Conservation (phyloP, 208 protist species). For the Crithidia expoeki region DNA sequence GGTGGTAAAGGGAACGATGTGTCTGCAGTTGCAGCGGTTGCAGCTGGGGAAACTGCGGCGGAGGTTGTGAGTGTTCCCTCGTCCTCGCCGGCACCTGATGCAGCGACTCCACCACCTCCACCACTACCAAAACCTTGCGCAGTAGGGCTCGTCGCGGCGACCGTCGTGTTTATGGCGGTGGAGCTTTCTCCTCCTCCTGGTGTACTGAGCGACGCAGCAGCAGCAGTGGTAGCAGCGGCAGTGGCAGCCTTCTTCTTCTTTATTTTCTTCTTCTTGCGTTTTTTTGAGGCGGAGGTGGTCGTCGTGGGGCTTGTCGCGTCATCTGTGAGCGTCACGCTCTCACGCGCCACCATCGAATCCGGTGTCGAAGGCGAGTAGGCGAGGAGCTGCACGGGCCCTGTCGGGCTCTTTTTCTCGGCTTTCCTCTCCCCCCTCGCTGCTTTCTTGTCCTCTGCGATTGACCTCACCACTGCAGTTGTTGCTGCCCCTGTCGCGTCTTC, state of each 20-base stretch:
- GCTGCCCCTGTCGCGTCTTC: not conserved
- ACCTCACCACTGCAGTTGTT: too few relatives aligned
- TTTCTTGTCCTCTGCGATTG: not conserved
- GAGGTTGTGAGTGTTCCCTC: too few relatives aligned
- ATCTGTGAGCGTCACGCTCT: conserved; percentile 9
- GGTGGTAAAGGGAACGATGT: not conserved
- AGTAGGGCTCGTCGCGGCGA: not conserved
- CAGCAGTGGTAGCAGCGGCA: conserved; percentile 4
- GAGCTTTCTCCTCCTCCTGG: not conserved
- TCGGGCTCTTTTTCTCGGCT: not conserved
- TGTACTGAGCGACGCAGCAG: not conserved
- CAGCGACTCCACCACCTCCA: too few relatives aligned
- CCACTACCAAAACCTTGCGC: too few relatives aligned
- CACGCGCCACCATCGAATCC: not conserved
- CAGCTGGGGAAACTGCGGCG: too few relatives aligned
- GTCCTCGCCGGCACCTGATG: too few relatives aligned
- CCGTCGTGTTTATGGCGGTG: not conserved
- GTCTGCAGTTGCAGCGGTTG: not conserved
- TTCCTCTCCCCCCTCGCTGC: not conserved
- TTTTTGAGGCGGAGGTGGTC: conserved; percentile 18
- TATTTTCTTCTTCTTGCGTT: conserved; percentile 42
- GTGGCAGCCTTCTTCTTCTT: conserved; percentile 27
- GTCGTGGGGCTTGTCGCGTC: not conserved
- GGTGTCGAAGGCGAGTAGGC: not conserved
- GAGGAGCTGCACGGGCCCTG: not conserved